Conservation (phyloP, 2,329 filamentous ascomycete genomes). For the Dactylellina parvicollis region DNA sequence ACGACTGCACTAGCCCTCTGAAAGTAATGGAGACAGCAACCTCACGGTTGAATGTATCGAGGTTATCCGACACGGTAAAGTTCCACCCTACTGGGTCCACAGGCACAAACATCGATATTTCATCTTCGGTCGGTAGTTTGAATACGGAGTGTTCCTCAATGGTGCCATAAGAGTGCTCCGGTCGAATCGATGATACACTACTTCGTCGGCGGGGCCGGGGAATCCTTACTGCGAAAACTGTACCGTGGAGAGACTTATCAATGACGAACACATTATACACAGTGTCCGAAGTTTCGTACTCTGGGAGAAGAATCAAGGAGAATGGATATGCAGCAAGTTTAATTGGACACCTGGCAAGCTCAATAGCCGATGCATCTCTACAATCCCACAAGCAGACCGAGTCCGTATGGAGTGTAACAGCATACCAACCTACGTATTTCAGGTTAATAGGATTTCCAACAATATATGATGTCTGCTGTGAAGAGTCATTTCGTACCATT, state of each 20-base stretch:
- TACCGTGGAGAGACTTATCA: constrained; percentile 36
- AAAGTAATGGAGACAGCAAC: constrained; percentile 85
- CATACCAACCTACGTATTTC: constrained; percentile 59
- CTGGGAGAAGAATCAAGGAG: constrained; percentile 80
- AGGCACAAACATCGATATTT: constrained; percentile 69
- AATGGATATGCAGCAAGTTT: constrained; percentile 75
- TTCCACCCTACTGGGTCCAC: constrained; percentile 85
- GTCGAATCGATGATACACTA: constrained; percentile 42
- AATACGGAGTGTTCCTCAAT: constrained; percentile 65
- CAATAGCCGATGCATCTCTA: constrained; percentile 68
- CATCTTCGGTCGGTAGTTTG: constrained; percentile 55
- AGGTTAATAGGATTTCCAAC: background rate
- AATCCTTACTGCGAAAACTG: constrained; percentile 43
- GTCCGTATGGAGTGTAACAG: constrained; percentile 79
- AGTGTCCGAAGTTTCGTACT: constrained; percentile 66
- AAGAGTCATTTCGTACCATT: constrained; percentile 71
- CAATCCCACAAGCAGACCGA: constrained; percentile 83
- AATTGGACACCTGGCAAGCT: constrained; percentile 71
- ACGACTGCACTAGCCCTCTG: constrained; percentile 79
- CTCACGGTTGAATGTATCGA: constrained; percentile 86
- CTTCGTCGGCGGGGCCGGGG: constrained; percentile 47
- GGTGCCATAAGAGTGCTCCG: constrained; percentile 39
- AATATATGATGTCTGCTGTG: background rate
- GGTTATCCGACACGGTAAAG: constrained; percentile 76
- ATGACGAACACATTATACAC: constrained; percentile 49